Conservation (phyloP, 805 yeast genomes). For the Candida sanyiensis region DNA sequence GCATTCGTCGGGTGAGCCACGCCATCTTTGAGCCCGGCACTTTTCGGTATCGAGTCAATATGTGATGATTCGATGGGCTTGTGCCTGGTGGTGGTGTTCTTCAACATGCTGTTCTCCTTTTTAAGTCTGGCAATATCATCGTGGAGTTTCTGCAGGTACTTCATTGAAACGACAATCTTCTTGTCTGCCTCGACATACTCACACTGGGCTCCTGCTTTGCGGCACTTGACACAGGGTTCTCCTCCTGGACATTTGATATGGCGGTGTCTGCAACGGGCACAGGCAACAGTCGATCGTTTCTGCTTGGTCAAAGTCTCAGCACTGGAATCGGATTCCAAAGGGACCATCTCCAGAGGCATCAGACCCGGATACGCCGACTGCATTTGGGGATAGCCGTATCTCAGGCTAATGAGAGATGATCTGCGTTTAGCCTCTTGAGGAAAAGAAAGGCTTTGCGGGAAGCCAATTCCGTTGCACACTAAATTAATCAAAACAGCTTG, state of each 20-base stretch:
- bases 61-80: too few species aligned
- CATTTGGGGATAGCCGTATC: neutral
- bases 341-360: neutral
- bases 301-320: slow-evolving; percentile 17
- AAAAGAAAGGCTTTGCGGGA: slow-evolving; percentile 4
- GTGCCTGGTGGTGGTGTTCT: slow-evolving; percentile 23
- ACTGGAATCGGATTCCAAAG: slow-evolving; percentile 3
- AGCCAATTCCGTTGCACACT: too few species aligned
- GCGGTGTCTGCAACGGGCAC: slow-evolving; percentile 63
- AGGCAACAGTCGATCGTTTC: slow-evolving; percentile 28
- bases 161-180: slow-evolving; percentile 68
- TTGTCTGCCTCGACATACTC: slow-evolving; percentile 69
- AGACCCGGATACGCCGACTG: neutral
- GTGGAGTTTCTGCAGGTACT: slow-evolving; percentile 59
- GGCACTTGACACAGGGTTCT: slow-evolving; percentile 63
- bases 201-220: slow-evolving; percentile 48
- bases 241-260: slow-evolving; percentile 79
- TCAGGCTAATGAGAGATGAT: neutral
- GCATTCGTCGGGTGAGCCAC: neutral
- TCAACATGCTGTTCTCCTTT: slow-evolving; percentile 55
- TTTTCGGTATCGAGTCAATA: too few species aligned
- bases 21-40: neutral
- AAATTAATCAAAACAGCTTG: too few species aligned
- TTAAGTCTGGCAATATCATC: slow-evolving; percentile 61
- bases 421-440: neutral